Evolutionary conservation across 331 rosid species (phyloP), one percentile per base, ranked within the genome.

Genomic region (Telfairia occidentalis): DNA sequence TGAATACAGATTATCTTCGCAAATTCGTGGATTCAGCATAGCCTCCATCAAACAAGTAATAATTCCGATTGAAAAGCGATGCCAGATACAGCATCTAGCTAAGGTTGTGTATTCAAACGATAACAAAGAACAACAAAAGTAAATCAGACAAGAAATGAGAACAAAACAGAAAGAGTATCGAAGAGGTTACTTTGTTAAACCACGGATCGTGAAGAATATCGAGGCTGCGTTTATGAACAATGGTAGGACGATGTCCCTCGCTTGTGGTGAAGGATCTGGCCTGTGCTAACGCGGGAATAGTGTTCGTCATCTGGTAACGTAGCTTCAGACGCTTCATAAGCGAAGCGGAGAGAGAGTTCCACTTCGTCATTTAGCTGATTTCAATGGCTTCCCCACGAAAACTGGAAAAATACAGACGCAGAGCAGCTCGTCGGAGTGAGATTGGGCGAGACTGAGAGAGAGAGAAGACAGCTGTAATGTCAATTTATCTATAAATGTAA

Each of bases 121-220:
- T 0, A 11, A 37, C 11, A 19, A 29, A 37, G 5, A 16, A 30
- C 73, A 37, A 19, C 1, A 6, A 3, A 18, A 64, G 5, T 18
- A 26, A 57, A 78, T 63, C 21, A 34, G 3, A 18, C 4, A 38
- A 34, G 19, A 80, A 40, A 69, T 6, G 29, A 40, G 1, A 37
- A 5, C 5, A 18, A 76, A 29, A 52, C 42, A 11, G 28, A 75
- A 29, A 11, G 7, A 46, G 23, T 5, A 26, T 3, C 57, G 24
- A 35, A 48, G 37, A 29, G 35, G 16, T 65, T 81, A 91, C 99
- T 76, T 90, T 95, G 52, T 95, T 95, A 87, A 95, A 95, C 99
- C 96, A 95, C 60, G 99, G 97, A 74, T 95, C 99, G 29, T 95
- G 99, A 46, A 95, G 99, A 76, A 95, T 95, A 73, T 95, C 99